These are phyloP conservation scores for Wickerhamomyces pijperi DNA, from an alignment of 805 yeast species.

Conservation along the genomic window DNA sequence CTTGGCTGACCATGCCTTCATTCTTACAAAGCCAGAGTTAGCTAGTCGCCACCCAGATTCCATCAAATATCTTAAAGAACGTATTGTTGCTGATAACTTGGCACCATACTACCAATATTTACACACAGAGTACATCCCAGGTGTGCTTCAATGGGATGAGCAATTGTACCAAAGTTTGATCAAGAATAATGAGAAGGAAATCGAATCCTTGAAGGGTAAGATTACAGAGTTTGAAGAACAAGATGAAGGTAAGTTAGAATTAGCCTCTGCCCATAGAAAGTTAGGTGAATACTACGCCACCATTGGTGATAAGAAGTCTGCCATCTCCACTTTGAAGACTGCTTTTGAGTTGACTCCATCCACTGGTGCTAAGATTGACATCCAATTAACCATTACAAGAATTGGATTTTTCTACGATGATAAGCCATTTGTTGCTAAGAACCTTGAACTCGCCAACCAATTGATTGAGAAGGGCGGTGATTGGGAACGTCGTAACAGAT, in stretches of 20 bases:
- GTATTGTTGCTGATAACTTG: constrained; percentile 51
- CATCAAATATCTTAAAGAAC: constrained; percentile 33
- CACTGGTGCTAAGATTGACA: constrained; percentile 84
- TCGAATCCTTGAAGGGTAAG: constrained; percentile 32
- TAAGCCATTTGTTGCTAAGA: constrained; percentile 52
- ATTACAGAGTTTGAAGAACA: constrained; percentile 39
- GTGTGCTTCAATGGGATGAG: constrained; percentile 49
- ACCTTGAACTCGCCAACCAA: constrained; percentile 59
- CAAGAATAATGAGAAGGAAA: constrained; percentile 42
- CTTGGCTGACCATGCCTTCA: constrained; percentile 72
- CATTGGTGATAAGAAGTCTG: constrained; percentile 72
- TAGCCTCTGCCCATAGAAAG: constrained; percentile 62
- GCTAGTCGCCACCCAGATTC: constrained; percentile 31
- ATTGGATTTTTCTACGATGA: constrained; percentile 87
- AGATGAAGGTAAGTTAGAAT: constrained; percentile 80
- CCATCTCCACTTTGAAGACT: constrained; percentile 52
- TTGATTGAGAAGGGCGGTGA: constrained; percentile 96
- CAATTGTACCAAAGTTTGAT: constrained; percentile 37
- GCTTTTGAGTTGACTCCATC: constrained; percentile 75
- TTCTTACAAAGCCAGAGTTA: constrained; percentile 32
- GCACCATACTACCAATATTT: constrained; percentile 78
- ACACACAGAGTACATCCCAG: constrained; percentile 30
- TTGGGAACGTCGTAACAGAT: constrained; percentile 96
- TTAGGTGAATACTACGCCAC: constrained; percentile 82
- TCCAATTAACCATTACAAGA: constrained; percentile 70